Base-by-base conservation (phyloP, 78 protist species). In the Monosiga brevicollis region DNA sequence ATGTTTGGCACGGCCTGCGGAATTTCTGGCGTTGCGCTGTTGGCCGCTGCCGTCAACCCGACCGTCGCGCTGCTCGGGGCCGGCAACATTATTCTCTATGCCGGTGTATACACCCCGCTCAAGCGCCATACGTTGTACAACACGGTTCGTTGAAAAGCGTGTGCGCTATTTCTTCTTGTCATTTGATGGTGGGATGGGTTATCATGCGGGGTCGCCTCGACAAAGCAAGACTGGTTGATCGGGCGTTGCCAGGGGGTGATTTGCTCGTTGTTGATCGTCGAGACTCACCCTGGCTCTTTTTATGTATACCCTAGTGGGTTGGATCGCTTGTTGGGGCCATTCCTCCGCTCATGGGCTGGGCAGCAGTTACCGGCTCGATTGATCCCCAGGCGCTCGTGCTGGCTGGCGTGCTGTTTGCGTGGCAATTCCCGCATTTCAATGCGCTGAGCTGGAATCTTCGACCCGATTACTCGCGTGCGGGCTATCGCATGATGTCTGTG, bases 341-440 rank as follows among this genome's bases (percentile, higher is more conserved):
- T 0, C 98, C 98, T n/a, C 98, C 97, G 23, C 0, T 95, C 42
- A 96, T 96, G 86, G 98, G 97, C 85, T 79, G 93, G 86, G 84
- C 89, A 22, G 91, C 88, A 26, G 55, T 75, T 62, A 78, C 39
- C 34, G 82, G 89, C 55, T 38, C 75, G 24, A 89, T 81, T 11
- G 78, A 39, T 32, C 42, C 82, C 29, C 24, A 43, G 22, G 84
- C 92, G 15, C 1, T 40, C 37, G 42, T 82, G 42, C 84, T 92
- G 23, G 92, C 83, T 1, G 80, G 38, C 37, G n/a, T 88, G 15
- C 81, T 94, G 80, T 94, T 73, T 73, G 76, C 89, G 3, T 95
- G 98, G 98, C 98, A 95, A 88, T 95, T 74, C 0, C 96, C 98
- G 24, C 98, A 95, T 80, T 95, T 95, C 81, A 25, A 91, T 10